A percentile compares a stretch with the other conserved stretches of the same genome.
phyloP scores from a whole-genome alignment of 345 rosid genomes.

The Eucalyptus leucophloia region DNA sequence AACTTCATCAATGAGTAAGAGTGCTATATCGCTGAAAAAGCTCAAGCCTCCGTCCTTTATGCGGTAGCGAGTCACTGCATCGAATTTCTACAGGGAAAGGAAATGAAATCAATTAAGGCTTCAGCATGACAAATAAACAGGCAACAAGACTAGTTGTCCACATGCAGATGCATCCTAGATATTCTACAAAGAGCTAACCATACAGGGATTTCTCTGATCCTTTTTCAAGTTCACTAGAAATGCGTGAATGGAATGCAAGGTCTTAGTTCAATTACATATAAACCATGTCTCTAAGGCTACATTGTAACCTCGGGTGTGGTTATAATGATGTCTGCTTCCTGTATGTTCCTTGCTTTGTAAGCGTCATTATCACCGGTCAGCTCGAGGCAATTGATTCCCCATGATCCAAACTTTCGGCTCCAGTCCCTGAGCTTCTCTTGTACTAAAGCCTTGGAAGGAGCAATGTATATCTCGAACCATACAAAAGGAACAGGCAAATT shows the following conservation, averaged over 20 bases:
- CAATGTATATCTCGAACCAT: constrained; percentile 62
- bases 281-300: background rate
- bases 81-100: constrained; percentile 51
- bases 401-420: constrained; percentile 72
- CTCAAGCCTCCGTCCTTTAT: constrained; percentile 87
- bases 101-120: background rate
- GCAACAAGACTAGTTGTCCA: background rate
- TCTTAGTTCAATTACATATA: background rate
- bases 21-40: constrained; percentile 88
- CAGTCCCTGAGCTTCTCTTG: constrained; percentile 95
- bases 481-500: constrained; percentile 1
- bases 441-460: constrained; percentile 95
- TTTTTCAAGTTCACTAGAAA: background rate
- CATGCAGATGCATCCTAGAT: background rate
- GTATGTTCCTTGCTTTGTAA: constrained; percentile 58
- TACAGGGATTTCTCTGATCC: background rate
- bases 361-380: constrained; percentile 86
- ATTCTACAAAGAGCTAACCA: background rate
- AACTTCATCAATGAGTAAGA: constrained; percentile 92
- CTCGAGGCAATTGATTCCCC: constrained; percentile 83
- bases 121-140: background rate
- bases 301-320: constrained; percentile 87
- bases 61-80: constrained; percentile 87
- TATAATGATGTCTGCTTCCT: constrained; percentile 84
- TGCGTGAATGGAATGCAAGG: background rate